Evolutionary conservation across 331 rosid genomes (phyloP).

Genomic region (Prunus yedoensis): DNA sequence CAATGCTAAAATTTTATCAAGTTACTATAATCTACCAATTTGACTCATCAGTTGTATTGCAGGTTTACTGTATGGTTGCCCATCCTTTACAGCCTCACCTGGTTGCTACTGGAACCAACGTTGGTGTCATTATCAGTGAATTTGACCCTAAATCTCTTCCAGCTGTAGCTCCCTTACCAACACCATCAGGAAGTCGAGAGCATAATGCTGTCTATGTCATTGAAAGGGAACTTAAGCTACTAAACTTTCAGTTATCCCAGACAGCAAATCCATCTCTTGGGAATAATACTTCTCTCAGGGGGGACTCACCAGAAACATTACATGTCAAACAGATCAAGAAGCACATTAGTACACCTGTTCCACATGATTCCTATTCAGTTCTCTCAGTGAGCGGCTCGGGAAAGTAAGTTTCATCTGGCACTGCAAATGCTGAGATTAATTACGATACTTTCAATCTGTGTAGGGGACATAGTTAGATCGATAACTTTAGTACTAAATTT

Average conservation of each 20-base stretch:
- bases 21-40: conserved; percentile 5
- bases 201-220: conserved; percentile 88
- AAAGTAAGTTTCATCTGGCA: conserved; percentile 65
- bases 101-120: conserved; percentile 96
- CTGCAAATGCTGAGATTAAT: neutral
- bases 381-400: conserved; percentile 98
- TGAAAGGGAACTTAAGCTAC: conserved; percentile 87
- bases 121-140: conserved; percentile 90
- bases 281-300: conserved; percentile 78
- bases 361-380: conserved; percentile 96
- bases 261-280: conserved; percentile 95
- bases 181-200: conserved; percentile 86
- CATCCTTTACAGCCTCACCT: conserved; percentile 94
- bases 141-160: conserved; percentile 98
- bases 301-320: conserved; percentile 69
- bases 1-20: conserved; percentile 8
- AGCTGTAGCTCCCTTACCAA: conserved; percentile 85
- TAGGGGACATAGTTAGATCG: neutral
- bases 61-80: conserved; percentile 96
- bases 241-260: conserved; percentile 86
- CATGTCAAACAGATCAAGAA: conserved; percentile 90
- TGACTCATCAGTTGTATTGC: conserved; percentile 30
- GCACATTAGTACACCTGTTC: conserved; percentile 94
- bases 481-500: neutral
- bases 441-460: neutral